A percentile compares a stretch with the other conserved stretches of the same genome.
Conservation (phyloP, 306 rosid species). For the Malus asiatica region DNA sequence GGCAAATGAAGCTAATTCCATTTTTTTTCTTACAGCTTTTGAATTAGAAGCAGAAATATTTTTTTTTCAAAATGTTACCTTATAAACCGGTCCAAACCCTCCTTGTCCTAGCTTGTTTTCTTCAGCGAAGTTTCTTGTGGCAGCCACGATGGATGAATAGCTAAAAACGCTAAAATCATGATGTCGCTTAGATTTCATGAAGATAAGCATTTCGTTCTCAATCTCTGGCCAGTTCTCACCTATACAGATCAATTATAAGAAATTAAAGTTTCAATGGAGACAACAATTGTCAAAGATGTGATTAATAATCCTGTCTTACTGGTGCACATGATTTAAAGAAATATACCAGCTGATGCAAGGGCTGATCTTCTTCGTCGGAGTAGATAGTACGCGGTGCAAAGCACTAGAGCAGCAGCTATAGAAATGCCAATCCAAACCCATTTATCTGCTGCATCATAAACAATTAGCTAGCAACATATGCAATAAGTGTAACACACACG, state of each 20-base stretch:
- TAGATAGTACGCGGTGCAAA: neutral
- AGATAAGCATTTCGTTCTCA: neutral
- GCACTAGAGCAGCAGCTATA: no score
- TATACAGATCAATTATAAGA: neutral
- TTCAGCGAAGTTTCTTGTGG: neutral
- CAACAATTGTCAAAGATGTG: neutral
- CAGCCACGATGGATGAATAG: neutral
- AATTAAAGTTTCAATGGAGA: neutral
- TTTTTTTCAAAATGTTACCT: neutral
- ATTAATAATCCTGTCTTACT: neutral
- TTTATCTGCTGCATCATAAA: neutral
- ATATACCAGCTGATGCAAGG: neutral
- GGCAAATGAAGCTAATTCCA: no score
- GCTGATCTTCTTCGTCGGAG: neutral
- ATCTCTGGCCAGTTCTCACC: neutral
- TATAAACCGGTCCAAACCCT: slow-evolving; percentile 7
- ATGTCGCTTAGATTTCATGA: neutral
- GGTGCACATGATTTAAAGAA: neutral
- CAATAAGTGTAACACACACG: no score
- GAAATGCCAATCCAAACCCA: slow-evolving; percentile 13
- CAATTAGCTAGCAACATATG: neutral
- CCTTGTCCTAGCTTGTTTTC: slow-evolving; percentile 7
- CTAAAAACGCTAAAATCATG: slow-evolving; percentile 5
- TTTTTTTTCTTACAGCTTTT: no score
- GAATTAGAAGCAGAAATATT: no score